These are phyloP conservation scores for Xenoacremonium recifei DNA, from an alignment of 2,329 filamentous ascomycete species.

Conservation along the genomic window DNA sequence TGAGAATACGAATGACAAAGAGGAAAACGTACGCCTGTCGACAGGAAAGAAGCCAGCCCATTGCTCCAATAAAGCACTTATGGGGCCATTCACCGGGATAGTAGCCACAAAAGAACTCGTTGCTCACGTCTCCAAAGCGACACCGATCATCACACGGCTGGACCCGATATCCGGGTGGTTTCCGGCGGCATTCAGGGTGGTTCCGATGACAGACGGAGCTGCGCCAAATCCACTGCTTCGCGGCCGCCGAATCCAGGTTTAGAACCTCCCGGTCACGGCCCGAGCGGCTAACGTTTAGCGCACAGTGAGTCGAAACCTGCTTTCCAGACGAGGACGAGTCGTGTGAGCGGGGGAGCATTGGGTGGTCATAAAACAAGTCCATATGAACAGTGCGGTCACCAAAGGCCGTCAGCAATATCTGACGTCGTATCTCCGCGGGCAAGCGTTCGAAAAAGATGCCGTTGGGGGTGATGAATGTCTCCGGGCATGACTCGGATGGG, in stretches of 20 bases:
- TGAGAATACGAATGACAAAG: background rate
- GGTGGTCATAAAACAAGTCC: constrained; percentile 20
- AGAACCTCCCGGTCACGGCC: no score
- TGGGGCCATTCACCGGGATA: constrained; percentile 18
- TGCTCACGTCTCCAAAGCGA: constrained; percentile 10
- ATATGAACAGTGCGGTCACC: constrained; percentile 21
- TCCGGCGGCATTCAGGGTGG: constrained; percentile 1
- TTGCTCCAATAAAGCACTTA: constrained; percentile 23
- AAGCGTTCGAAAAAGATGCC: constrained; percentile 24
- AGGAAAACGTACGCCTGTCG: constrained; percentile 25
- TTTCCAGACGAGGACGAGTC: no score
- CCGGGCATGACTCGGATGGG: background rate
- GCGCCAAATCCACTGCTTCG: constrained; percentile 24
- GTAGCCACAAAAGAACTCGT: constrained; percentile 12
- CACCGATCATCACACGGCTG: constrained; percentile 18
- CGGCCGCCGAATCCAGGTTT: background rate
- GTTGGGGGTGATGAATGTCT: background rate
- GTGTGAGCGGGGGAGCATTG: background rate
- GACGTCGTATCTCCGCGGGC: constrained; percentile 25
- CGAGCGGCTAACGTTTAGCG: background rate
- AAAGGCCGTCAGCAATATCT: constrained; percentile 21
- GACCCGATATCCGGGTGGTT: constrained; percentile 1
- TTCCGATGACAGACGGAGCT: constrained; percentile 26
- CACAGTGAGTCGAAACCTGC: background rate
- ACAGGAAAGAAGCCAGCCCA: constrained; percentile 31